Conservation (phyloP, 1,284 basidiomycete species). For the Gomphus bonarii region DNA sequence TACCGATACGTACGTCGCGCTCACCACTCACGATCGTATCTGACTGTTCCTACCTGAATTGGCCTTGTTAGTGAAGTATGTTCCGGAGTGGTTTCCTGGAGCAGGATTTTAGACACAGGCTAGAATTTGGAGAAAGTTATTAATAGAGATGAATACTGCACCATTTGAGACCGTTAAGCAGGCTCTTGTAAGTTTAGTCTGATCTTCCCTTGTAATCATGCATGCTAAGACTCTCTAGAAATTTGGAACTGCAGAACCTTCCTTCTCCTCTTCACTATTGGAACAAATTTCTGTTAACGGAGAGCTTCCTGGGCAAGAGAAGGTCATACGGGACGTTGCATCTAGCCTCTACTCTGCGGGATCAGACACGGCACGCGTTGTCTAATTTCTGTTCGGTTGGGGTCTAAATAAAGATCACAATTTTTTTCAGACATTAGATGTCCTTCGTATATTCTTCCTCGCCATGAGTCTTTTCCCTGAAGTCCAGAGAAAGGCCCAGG, state of each 20-base stretch:
- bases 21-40: not conserved
- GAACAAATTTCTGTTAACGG: not conserved
- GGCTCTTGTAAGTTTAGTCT: not conserved
- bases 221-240: not conserved
- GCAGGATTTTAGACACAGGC: conserved; percentile 20
- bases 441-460: conserved; percentile 18
- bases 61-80: conserved; percentile 12
- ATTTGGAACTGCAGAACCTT: not conserved
- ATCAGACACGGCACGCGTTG: not conserved
- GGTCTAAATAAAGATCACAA: not conserved
- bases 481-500: conserved; percentile 4
- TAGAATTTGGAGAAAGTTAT: conserved; percentile 13
- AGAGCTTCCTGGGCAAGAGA: not conserved
- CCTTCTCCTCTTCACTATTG: not conserved
- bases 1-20: conserved; percentile 21
- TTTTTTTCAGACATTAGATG: conserved; percentile 6
- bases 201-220: not conserved
- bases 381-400: not conserved
- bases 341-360: not conserved
- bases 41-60: conserved; percentile 22
- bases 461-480: conserved; percentile 19
- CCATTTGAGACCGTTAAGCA: not conserved
- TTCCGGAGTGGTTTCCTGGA: no score
- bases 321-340: not conserved
- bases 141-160: not conserved